phyloP scores from a whole-genome alignment of 176 grass and related monocot species.

The Metroxylon sagu region DNA sequence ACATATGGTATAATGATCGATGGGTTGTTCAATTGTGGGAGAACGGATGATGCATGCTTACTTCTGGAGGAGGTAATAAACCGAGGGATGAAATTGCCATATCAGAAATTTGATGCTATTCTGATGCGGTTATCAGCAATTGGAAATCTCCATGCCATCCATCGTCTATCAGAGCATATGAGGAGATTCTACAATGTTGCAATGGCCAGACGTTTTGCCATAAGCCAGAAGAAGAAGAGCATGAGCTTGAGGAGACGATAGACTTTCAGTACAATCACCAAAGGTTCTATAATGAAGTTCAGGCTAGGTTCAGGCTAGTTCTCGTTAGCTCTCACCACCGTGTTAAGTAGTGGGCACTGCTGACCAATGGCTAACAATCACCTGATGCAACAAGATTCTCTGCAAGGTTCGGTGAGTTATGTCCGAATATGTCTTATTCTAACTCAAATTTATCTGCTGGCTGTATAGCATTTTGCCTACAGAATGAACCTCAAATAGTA shows the following conservation, averaged over 20 bases:
- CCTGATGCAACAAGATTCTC: too few relatives aligned
- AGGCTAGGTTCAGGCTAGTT: too few relatives aligned
- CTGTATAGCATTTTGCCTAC: too few relatives aligned
- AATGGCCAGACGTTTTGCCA: constrained; percentile 70
- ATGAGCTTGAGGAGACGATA: constrained; percentile 59
- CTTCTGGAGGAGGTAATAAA: constrained; percentile 85
- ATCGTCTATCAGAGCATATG: constrained; percentile 84
- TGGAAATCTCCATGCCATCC: constrained; percentile 60
- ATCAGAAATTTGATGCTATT: constrained; percentile 69
- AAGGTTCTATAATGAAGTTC: too few relatives aligned
- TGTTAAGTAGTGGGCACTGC: too few relatives aligned
- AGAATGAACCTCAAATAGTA: too few relatives aligned
- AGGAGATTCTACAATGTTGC: constrained; percentile 88
- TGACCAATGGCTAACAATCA: too few relatives aligned
- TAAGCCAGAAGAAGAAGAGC: constrained; percentile 86
- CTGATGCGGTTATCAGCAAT: constrained; percentile 52
- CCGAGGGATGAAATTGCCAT: constrained; percentile 55
- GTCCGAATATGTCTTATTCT: too few relatives aligned
- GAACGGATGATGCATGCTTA: constrained; percentile 40
- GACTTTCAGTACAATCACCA: too few relatives aligned
- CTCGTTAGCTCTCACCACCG: too few relatives aligned
- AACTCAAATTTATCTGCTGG: too few relatives aligned
- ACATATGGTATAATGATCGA: constrained; percentile 76
- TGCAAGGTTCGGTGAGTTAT: too few relatives aligned
- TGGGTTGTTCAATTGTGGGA: constrained; percentile 72